Percentiles rank a stretch among this genome's conserved stretches.
These are phyloP conservation scores for Lachancea fermentati DNA, from an alignment of 805 yeast species.

Conservation along the genomic window DNA sequence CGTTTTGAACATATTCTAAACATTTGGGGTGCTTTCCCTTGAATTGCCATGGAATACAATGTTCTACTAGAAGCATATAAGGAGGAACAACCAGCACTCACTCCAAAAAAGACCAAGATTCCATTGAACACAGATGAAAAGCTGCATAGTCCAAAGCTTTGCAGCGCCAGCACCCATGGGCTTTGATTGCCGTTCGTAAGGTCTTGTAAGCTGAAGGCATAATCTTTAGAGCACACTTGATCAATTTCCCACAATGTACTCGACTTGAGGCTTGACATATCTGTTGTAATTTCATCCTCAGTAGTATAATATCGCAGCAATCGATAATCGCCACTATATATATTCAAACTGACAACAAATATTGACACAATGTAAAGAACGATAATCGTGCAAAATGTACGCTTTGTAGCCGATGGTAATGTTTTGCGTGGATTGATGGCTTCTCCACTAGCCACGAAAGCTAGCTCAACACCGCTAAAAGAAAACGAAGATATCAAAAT, in stretches of 20 bases:
- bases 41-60: constrained; percentile 47
- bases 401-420: constrained; percentile 67
- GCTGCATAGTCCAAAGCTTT: constrained; percentile 45
- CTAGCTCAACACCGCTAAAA: constrained; percentile 77
- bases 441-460: constrained; percentile 80
- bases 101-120: constrained; percentile 47
- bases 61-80: constrained; percentile 59
- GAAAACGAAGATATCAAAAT: constrained; percentile 65
- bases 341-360: constrained; percentile 63
- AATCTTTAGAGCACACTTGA: constrained; percentile 55
- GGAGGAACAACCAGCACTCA: constrained; percentile 53
- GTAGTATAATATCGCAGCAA: constrained; percentile 45
- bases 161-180: constrained; percentile 54
- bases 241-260: constrained; percentile 50
- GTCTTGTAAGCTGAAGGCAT: constrained; percentile 39
- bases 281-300: not conserved
- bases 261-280: constrained; percentile 3
- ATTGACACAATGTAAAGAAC: constrained; percentile 61
- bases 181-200: constrained; percentile 44
- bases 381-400: constrained; percentile 67
- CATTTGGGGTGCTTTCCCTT: constrained; percentile 55
- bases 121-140: constrained; percentile 49
- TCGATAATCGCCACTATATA: constrained; percentile 75
- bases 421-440: constrained; percentile 76
- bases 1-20: constrained; percentile 53